Evolutionary conservation across 495 filamentous ascomycete species (phyloP), one percentile per base, ranked within the genome.

Genomic region (Parathielavia appendiculata): DNA sequence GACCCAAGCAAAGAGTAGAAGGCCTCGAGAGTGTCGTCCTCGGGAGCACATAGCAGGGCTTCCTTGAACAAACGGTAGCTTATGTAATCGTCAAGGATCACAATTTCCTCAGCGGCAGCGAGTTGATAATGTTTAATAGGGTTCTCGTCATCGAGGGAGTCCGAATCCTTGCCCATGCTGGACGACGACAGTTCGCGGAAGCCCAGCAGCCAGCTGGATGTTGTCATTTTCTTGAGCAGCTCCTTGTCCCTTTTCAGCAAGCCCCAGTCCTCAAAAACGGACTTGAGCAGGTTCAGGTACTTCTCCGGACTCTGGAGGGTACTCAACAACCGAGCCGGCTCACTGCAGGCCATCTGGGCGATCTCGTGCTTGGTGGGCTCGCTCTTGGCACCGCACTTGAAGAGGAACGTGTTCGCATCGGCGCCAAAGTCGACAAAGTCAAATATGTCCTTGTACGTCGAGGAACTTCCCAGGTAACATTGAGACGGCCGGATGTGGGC

Each of bases 401-500:
- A 77, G 7, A 99, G 76, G 66, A 99, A 97, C 0, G 86, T 75
- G 63, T 97, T 96, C 4, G 90, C 92, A 65, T 92, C 83, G 51
- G 79, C 69, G 4, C 91, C 91, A 72, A 96, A 97, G 69, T 97
- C 88, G 5, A 97, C 90, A 72, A 96, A 99, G 68, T 97, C 91
- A 61, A 97, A 96, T 17, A 99, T 91, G 30, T 93, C 89, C 39
- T 81, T 85, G 63, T 92, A 97, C 13, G 81, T 81, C 20, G 84
- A 75, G 56, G 86, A 86, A 23, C 79, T 81, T 22, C 88, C 86
- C 8, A 98, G 78, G 71, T 93, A 96, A 65, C 87, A 91, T 35
- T 81, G 71, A 26, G 73, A 78, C 2, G 92, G 92, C 30, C 80
- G 76, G 36, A 90, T 60, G 36, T 69, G 66, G 36, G 69, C 56